Conservation (phyloP, 2,329 filamentous ascomycete species). For the Diplodia mutila region DNA sequence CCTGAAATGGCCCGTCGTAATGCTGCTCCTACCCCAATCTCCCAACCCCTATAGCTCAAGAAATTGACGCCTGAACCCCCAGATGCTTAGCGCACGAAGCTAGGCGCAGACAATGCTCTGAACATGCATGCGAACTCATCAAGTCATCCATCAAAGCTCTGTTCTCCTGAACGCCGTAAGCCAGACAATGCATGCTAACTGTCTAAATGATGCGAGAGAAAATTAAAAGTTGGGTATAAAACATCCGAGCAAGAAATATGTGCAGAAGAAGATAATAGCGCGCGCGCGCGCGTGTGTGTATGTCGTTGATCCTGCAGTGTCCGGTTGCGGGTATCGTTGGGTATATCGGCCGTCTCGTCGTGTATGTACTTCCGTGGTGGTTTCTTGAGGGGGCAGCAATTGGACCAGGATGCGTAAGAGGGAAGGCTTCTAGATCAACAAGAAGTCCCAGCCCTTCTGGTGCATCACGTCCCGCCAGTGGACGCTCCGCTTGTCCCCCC, state of each 20-base stretch:
- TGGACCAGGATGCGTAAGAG: constrained; percentile 41
- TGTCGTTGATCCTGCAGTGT: constrained; percentile 15
- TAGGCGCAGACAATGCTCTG: constrained; percentile 5
- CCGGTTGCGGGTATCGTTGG: constrained; percentile 21
- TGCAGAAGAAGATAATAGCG: constrained; percentile 35
- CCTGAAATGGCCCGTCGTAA: not conserved
- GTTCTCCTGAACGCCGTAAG: constrained; percentile 23
- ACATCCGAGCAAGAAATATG: constrained; percentile 36
- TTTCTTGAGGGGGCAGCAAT: constrained; percentile 25
- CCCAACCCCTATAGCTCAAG: constrained; percentile 4
- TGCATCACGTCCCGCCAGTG: constrained; percentile 96
- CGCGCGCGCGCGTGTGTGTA: constrained; percentile 31
- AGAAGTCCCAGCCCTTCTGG: constrained; percentile 87
- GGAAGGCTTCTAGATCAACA: constrained; percentile 69
- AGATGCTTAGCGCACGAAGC: constrained; percentile 17
- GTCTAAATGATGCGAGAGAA: constrained; percentile 27
- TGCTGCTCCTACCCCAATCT: constrained; percentile 3
- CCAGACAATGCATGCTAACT: constrained; percentile 20
- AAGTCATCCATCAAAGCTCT: constrained; percentile 17
- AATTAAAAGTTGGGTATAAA: constrained; percentile 48
- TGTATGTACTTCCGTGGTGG: constrained; percentile 24
- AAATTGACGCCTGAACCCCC: constrained; percentile 15
- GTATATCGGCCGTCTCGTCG: constrained; percentile 26
- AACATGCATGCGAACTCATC: constrained; percentile 17
- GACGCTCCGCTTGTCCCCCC: constrained; percentile 65